phyloP scores from a whole-genome alignment of 345 rosid genomes.

The Trapa incisa region DNA sequence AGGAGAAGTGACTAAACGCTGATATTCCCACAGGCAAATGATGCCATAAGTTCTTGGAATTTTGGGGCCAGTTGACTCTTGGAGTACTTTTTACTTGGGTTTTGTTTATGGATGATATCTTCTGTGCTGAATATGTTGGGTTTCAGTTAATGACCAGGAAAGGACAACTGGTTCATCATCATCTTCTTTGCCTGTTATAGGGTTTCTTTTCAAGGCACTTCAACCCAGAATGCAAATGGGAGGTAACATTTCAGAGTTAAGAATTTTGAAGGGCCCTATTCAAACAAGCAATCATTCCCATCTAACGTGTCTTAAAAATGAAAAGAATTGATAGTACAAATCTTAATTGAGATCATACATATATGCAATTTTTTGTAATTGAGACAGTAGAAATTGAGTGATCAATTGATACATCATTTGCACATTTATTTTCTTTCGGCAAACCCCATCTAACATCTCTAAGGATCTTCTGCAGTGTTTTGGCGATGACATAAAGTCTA shows the following conservation, averaged over 20 bases:
- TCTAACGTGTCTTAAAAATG: not conserved
- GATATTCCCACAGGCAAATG: not conserved
- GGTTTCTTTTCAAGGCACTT: not conserved
- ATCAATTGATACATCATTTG: not conserved
- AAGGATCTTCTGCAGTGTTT: slow-evolving; percentile 66
- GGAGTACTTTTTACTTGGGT: not conserved
- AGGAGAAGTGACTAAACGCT: slow-evolving; percentile 31
- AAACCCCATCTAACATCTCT: slow-evolving; percentile 83
- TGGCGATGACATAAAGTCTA: slow-evolving; percentile 78
- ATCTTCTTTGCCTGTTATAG: not conserved
- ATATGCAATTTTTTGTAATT: not conserved
- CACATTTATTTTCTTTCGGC: not conserved
- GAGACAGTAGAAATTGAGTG: not conserved
- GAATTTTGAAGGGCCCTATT: not conserved
- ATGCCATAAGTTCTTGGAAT: not conserved
- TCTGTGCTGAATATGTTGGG: not conserved
- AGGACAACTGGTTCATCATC: not conserved
- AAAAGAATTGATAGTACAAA: not conserved
- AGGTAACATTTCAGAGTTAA: not conserved
- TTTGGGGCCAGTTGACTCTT: not conserved
- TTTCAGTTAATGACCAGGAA: not conserved
- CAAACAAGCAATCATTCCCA: not conserved
- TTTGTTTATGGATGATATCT: not conserved
- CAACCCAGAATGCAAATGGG: not conserved
- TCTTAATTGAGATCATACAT: not conserved